These are phyloP conservation scores for Syzygium syzygioides DNA, from an alignment of 441 rosid genomes.

Conservation along the genomic window DNA sequence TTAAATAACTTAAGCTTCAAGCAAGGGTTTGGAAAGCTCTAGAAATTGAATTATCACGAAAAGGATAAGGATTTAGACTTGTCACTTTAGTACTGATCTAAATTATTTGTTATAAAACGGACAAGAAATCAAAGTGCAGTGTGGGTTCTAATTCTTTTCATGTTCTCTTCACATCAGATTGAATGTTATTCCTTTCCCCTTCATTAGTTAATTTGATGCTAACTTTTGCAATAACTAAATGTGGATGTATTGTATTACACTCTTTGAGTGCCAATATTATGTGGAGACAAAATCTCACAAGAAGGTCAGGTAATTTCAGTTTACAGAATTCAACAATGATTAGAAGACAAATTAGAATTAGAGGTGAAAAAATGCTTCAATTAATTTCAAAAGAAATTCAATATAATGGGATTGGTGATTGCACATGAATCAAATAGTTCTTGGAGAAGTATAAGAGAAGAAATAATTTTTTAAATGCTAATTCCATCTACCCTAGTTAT, in stretches of 20 bases:
- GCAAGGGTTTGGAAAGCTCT: not conserved
- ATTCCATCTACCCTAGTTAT: not conserved
- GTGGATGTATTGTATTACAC: not conserved
- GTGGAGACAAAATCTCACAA: not conserved
- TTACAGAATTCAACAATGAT: not conserved
- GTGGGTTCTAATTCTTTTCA: not conserved
- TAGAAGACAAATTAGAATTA: not conserved
- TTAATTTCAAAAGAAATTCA: not conserved
- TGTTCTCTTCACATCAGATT: not conserved
- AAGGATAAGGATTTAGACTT: not conserved
- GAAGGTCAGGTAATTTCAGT: not conserved
- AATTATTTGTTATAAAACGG: not conserved
- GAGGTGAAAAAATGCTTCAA: not conserved
- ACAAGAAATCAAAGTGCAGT: not conserved
- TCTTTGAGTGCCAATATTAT: not conserved
- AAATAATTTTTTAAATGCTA: not conserved
- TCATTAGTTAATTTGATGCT: not conserved
- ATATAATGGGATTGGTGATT: not conserved
- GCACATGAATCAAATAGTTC: not conserved
- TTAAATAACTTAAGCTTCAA: not conserved
- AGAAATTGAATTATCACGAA: not conserved
- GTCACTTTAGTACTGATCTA: not conserved
- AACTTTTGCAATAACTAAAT: not conserved
- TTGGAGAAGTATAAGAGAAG: not conserved
- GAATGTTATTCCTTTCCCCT: not conserved